These are phyloP conservation scores for Lichenothelia convexa DNA, from an alignment of 495 filamentous ascomycete species.

Conservation along the genomic window DNA sequence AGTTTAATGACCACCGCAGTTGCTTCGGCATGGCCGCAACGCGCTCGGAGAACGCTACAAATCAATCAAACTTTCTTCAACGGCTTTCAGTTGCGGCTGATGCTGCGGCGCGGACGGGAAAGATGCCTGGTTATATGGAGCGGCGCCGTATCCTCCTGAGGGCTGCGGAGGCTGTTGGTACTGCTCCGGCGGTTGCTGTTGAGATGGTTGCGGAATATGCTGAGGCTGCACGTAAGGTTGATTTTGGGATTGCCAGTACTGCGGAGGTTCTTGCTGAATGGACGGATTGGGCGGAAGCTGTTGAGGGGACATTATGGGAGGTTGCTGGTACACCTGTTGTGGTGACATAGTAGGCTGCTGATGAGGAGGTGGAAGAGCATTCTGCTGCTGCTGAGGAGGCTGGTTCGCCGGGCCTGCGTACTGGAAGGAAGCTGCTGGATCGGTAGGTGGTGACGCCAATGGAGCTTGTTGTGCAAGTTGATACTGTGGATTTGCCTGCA, in stretches of 20 bases:
- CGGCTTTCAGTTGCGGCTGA: constrained; percentile 28
- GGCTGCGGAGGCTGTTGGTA: constrained; percentile 9
- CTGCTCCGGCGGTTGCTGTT: constrained; percentile 16
- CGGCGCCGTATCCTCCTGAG: constrained; percentile 10
- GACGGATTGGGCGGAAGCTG: too few relatives aligned
- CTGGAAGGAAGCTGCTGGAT: not conserved
- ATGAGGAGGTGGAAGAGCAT: constrained; percentile 2
- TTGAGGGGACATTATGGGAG: too few relatives aligned
- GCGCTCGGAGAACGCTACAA: too few relatives aligned
- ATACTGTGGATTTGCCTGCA: constrained; percentile 13
- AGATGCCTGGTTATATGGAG: constrained; percentile 39
- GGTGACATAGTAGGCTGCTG: too few relatives aligned
- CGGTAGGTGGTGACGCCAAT: not conserved
- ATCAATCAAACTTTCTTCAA: constrained; percentile 90
- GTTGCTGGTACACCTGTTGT: too few relatives aligned
- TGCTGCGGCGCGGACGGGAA: constrained; percentile 50
- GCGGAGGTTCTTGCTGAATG: too few relatives aligned
- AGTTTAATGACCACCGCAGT: too few relatives aligned
- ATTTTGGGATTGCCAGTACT: too few relatives aligned
- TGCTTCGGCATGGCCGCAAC: too few relatives aligned
- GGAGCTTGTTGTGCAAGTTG: constrained; percentile 17
- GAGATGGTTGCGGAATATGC: constrained; percentile 3
- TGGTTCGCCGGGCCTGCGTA: too few relatives aligned
- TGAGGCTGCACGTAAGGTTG: too few relatives aligned
- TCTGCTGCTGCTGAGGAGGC: not conserved